Evolutionary conservation across 1,139 yeast species (phyloP).

Genomic region (Wickerhamomyces sp.): DNA sequence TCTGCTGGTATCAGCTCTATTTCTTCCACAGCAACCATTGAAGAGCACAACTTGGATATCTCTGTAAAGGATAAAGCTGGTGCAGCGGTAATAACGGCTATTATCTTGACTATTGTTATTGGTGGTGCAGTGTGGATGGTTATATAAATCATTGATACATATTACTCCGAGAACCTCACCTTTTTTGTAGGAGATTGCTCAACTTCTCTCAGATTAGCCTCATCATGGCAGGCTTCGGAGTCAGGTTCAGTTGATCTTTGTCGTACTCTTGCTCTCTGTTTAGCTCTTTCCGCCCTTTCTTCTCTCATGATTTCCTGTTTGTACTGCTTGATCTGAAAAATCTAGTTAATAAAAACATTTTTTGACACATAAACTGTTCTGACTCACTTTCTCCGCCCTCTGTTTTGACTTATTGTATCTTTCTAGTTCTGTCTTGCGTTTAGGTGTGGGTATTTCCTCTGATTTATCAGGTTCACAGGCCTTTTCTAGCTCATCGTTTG

Average conservation of each 20-base stretch:
- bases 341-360: too few relatives aligned
- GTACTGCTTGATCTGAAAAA: slow-evolving; percentile 6
- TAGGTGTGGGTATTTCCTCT: slow-evolving; percentile 14
- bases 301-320: slow-evolving; percentile 10
- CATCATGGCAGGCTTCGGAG: slow-evolving; percentile 19
- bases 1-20: slow-evolving; percentile 37
- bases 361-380: neutral
- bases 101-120: slow-evolving; percentile 55
- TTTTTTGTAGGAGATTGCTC: slow-evolving; percentile 13
- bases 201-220: slow-evolving; percentile 11
- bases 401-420: slow-evolving; percentile 9
- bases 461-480: neutral
- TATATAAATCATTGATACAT: slow-evolving; percentile 2
- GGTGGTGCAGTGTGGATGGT: slow-evolving; percentile 72
- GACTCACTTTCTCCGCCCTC: slow-evolving; percentile 14
- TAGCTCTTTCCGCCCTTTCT: slow-evolving; percentile 8
- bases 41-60: slow-evolving; percentile 42
- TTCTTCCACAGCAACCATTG: slow-evolving; percentile 27
- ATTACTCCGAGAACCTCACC: neutral
- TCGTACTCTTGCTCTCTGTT: slow-evolving; percentile 9
- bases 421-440: slow-evolving; percentile 13
- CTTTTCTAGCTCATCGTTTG: too few relatives aligned
- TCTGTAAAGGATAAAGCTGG: slow-evolving; percentile 72
- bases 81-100: slow-evolving; percentile 77
- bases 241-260: slow-evolving; percentile 1